These are phyloP conservation scores for Ehretia macrophylla DNA, from an alignment of 257 asterid genomes.

Conservation along the genomic window DNA sequence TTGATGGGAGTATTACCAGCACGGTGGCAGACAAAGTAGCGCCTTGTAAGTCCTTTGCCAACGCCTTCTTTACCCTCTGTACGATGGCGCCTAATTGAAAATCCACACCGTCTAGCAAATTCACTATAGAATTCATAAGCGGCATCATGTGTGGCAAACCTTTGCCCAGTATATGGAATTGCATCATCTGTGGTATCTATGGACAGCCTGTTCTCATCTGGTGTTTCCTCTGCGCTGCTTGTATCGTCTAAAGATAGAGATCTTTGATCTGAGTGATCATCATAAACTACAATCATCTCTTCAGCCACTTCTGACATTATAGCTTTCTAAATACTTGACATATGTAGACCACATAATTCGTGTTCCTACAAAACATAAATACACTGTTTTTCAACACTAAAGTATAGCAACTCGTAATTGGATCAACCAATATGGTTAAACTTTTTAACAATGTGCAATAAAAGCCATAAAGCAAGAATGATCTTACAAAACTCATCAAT, in stretches of 20 bases:
- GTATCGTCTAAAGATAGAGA: conserved; percentile 78
- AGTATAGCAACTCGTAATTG: too few relatives aligned
- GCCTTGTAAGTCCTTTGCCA: conserved; percentile 97
- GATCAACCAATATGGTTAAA: too few relatives aligned
- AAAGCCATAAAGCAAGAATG: too few relatives aligned
- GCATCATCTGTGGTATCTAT: conserved; percentile 51
- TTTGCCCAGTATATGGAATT: conserved; percentile 79
- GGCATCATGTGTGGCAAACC: conserved; percentile 76
- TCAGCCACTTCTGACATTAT: conserved; percentile 75
- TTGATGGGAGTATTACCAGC: conserved; percentile 93
- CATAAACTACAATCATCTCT: conserved; percentile 72
- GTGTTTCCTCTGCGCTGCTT: conserved; percentile 92
- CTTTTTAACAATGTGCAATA: too few relatives aligned
- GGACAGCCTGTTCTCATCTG: conserved; percentile 61
- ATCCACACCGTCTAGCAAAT: conserved; percentile 81
- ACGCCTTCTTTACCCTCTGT: conserved; percentile 98
- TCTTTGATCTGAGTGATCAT: conserved; percentile 80
- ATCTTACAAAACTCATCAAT: too few relatives aligned
- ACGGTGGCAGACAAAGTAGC: conserved; percentile 97
- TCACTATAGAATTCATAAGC: conserved; percentile 91
- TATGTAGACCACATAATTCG: conserved; percentile 9
- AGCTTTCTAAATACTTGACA: conserved; percentile 17
- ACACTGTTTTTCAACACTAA: too few relatives aligned
- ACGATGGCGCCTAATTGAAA: conserved; percentile 89
- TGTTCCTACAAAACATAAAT: neutral